Conservation (phyloP, 129 eudicot species). For the Flaveria robusta region DNA sequence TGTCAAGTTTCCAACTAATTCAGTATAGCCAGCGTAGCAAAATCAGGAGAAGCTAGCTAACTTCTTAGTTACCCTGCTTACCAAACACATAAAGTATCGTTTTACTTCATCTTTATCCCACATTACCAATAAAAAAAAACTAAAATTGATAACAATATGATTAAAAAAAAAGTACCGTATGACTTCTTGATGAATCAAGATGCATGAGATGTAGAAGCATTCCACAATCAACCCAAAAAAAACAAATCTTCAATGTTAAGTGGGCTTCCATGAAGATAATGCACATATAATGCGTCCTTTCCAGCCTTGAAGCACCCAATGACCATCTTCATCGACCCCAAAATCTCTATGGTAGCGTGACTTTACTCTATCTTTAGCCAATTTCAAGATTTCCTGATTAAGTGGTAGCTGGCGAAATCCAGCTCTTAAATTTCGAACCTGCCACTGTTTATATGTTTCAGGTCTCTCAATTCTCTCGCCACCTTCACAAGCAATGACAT, state of each 20-base stretch:
- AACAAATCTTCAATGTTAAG: constrained; percentile 1
- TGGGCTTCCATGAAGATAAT: constrained; percentile 60
- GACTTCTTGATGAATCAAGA: constrained; percentile 16
- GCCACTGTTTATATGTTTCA: constrained; percentile 85
- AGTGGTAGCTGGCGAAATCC: constrained; percentile 65
- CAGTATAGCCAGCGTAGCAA: constrained; percentile 13
- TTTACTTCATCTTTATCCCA: constrained; percentile 9
- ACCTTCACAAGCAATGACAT: constrained; percentile 84
- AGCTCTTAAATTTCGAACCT: constrained; percentile 59
- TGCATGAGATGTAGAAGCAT: background rate
- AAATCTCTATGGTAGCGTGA: constrained; percentile 64
- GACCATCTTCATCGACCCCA: constrained; percentile 71
- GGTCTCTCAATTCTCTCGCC: constrained; percentile 83
- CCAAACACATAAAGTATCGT: constrained; percentile 23
- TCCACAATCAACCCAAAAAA: constrained; percentile 20
- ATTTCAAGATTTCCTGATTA: constrained; percentile 54
- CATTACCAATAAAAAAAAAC: background rate
- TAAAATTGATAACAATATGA: background rate
- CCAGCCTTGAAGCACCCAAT: constrained; percentile 86
- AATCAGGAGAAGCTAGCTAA: constrained; percentile 32
- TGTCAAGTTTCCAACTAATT: constrained; percentile 26
- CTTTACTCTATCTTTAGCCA: constrained; percentile 56
- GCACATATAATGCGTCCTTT: constrained; percentile 71
- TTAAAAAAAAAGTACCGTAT: constrained; percentile 27
- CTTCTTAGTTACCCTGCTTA: constrained; percentile 32